These are phyloP conservation scores for Helianthus tuberosus DNA, from an alignment of 129 eudicot species.

Conservation along the genomic window DNA sequence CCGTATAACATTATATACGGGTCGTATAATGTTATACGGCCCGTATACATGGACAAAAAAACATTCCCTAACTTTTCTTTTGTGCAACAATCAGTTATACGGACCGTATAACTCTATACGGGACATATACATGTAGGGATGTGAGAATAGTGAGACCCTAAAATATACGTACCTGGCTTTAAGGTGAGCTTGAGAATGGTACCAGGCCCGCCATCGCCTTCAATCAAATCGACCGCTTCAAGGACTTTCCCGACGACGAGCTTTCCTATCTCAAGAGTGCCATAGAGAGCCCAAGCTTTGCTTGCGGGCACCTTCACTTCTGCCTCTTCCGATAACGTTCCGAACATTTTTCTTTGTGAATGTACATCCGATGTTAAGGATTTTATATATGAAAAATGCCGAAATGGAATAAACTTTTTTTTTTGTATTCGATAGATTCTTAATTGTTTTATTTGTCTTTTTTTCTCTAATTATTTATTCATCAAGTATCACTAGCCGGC, in stretches of 20 bases:
- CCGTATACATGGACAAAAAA: too few relatives aligned
- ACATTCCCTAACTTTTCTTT: too few relatives aligned
- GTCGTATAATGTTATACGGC: too few relatives aligned
- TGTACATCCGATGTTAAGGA: background rate
- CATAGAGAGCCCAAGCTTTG: constrained; percentile 37
- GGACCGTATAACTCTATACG: too few relatives aligned
- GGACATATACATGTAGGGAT: too few relatives aligned
- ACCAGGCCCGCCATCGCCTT: constrained; percentile 41
- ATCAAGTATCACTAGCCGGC: background rate
- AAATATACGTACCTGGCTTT: constrained; percentile 21
- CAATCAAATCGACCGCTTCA: constrained; percentile 31
- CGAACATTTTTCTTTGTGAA: constrained; percentile 35
- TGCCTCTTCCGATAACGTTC: constrained; percentile 31
- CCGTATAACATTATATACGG: too few relatives aligned
- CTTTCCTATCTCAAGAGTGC: constrained; percentile 35
- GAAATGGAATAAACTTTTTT: background rate
- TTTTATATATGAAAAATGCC: background rate
- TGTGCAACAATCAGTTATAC: too few relatives aligned
- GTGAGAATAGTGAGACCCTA: too few relatives aligned
- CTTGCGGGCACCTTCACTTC: constrained; percentile 40
- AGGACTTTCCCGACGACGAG: constrained; percentile 16
- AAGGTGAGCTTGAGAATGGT: constrained; percentile 37
- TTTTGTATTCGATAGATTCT: background rate
- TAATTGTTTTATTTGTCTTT: background rate
- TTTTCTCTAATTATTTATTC: background rate